phyloP scores from a whole-genome alignment of 768 basidiomycete genomes.

The Suillus subluteus region DNA sequence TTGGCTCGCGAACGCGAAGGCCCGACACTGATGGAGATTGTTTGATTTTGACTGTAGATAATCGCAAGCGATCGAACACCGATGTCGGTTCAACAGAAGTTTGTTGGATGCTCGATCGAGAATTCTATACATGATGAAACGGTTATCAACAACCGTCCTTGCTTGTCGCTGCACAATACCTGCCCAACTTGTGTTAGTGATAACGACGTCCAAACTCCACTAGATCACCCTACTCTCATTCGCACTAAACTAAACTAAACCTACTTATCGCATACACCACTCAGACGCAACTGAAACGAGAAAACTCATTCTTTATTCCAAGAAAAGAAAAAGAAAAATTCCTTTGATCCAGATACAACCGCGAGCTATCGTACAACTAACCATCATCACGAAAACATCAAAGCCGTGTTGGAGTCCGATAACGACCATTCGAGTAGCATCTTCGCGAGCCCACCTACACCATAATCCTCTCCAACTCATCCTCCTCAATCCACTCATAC shows the following conservation, averaged over 20 bases:
- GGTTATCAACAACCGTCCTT: background rate
- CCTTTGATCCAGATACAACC: background rate
- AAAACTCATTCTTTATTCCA: background rate
- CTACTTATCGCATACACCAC: background rate
- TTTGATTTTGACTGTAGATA: background rate
- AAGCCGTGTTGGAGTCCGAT: background rate
- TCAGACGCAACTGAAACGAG: background rate
- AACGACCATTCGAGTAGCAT: background rate
- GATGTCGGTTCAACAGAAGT: background rate
- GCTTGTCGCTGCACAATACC: background rate
- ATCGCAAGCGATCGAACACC: background rate
- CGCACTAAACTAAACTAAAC: background rate
- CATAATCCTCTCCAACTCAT: constrained; percentile 29
- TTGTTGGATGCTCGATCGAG: background rate
- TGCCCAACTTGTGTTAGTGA: background rate
- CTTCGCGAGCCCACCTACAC: constrained; percentile 17
- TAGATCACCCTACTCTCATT: background rate
- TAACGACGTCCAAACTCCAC: background rate
- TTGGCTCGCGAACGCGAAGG: background rate
- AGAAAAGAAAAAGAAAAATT: background rate
- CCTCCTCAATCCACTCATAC: constrained; percentile 39
- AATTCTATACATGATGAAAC: background rate
- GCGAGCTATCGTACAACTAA: background rate
- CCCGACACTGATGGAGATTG: background rate
- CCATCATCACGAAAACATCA: background rate